phyloP scores from a whole-genome alignment of 2,329 filamentous ascomycete genomes.

The Alternaria atra region DNA sequence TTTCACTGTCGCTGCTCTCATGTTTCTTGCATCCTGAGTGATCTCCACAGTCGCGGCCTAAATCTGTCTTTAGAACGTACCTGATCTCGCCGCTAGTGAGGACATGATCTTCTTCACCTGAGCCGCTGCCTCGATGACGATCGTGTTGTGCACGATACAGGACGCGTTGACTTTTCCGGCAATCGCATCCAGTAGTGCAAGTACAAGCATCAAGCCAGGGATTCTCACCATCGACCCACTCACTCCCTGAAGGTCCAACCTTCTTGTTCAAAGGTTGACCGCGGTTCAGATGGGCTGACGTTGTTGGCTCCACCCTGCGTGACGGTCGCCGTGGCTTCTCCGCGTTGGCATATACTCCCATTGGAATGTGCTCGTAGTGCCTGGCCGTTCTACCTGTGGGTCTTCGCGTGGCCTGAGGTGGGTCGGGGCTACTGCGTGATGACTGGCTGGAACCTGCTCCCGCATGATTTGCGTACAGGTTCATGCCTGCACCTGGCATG shows the following conservation, averaged over 20 bases:
- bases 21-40: slow-evolving; percentile 25
- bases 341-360: slow-evolving; percentile 22
- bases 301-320: slow-evolving; percentile 7
- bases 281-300: slow-evolving; percentile 20
- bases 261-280: slow-evolving; percentile 12
- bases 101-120: slow-evolving; percentile 10
- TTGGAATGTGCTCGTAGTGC: slow-evolving; percentile 23
- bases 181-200: slow-evolving; percentile 40
- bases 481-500: background rate
- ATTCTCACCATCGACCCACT: slow-evolving; percentile 35
- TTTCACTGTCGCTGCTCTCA: background rate
- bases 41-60: slow-evolving; percentile 40
- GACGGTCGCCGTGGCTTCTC: background rate
- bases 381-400: background rate
- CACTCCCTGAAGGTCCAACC: slow-evolving; percentile 27
- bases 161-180: slow-evolving; percentile 40
- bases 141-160: slow-evolving; percentile 28
- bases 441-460: slow-evolving; percentile 6
- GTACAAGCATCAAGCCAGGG: slow-evolving; percentile 42
- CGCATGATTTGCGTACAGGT: slow-evolving; percentile 11
- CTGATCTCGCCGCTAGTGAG: slow-evolving; percentile 34
- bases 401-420: slow-evolving; percentile 1
- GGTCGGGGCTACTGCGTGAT: background rate
- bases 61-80: slow-evolving; percentile 36
- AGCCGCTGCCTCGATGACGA: background rate